Evolutionary conservation across 441 rosid genomes (phyloP).

Genomic region (Aquilaria agallochum): DNA sequence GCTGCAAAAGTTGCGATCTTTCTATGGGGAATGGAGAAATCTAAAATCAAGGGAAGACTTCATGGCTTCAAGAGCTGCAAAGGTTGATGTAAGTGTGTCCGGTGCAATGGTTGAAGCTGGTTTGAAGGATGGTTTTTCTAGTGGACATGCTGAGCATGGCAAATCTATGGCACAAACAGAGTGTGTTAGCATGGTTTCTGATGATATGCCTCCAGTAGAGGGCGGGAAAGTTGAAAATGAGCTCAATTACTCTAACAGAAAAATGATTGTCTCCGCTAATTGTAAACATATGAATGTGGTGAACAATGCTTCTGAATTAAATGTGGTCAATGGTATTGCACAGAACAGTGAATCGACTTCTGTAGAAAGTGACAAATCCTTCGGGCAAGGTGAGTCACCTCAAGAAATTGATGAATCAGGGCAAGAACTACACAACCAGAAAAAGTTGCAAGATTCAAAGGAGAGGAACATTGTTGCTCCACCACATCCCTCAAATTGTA

Average conservation of each 20-base stretch:
- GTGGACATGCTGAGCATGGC: conserved; percentile 18
- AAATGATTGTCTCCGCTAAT: conserved; percentile 19
- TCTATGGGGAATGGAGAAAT: conserved; percentile 60
- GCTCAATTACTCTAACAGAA: conserved; percentile 29
- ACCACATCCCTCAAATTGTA: conserved; percentile 22
- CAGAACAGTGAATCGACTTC: conserved; percentile 29
- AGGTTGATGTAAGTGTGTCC: conserved; percentile 33
- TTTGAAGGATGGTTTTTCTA: conserved; percentile 29
- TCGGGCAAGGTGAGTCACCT: conserved; percentile 26
- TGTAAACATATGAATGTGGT: conserved; percentile 14
- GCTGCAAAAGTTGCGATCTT: conserved; percentile 86
- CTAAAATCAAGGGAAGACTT: conserved; percentile 69
- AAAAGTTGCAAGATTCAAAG: conserved; percentile 30
- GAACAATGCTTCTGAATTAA: conserved; percentile 18
- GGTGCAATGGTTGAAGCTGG: conserved; percentile 38
- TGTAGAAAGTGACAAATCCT: conserved; percentile 31
- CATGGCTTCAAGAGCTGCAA: conserved; percentile 58
- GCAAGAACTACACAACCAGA: conserved; percentile 27
- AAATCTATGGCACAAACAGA: conserved; percentile 20
- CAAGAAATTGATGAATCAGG: conserved; percentile 27
- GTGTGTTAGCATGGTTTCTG: conserved; percentile 19
- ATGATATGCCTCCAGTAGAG: conserved; percentile 32
- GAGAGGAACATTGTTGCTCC: conserved; percentile 23
- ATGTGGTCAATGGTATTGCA: conserved; percentile 25
- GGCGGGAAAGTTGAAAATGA: conserved; percentile 28